Conservation (phyloP, 2,329 filamentous ascomycete species). For the Thelonectria blattea region DNA sequence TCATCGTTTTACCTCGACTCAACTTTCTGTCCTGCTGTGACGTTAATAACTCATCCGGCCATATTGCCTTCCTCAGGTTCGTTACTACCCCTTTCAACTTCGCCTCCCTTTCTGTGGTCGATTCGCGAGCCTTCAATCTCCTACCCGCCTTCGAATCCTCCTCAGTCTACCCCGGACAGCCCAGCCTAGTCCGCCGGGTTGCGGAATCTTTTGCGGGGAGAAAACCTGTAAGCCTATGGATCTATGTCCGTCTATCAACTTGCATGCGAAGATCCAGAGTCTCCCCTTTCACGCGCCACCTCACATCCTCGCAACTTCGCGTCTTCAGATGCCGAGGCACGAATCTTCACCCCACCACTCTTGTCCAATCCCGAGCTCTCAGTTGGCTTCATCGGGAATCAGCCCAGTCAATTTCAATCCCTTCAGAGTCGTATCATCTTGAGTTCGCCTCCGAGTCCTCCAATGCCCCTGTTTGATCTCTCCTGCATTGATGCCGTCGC, state of each 20-base stretch:
- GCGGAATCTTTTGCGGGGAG: constrained; percentile 24
- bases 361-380: constrained; percentile 11
- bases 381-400: not conserved
- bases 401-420: constrained; percentile 2
- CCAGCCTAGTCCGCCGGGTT: constrained; percentile 15
- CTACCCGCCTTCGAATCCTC: not conserved
- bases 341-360: constrained; percentile 8
- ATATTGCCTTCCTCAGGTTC: constrained; percentile 25
- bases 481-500: constrained; percentile 29
- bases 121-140: constrained; percentile 27
- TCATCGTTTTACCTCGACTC: constrained; percentile 19
- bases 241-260: not conserved
- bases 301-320: constrained; percentile 1
- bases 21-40: constrained; percentile 18
- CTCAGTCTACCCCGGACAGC: constrained; percentile 8
- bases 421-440: not conserved
- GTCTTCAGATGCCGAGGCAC: constrained; percentile 14
- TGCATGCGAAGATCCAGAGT: constrained; percentile 6
- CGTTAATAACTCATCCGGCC: constrained; percentile 12
- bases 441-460: not conserved
- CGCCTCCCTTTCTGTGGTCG: constrained; percentile 12
- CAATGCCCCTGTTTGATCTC: constrained; percentile 21
- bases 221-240: not conserved
- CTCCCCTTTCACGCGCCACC: constrained; percentile 10
- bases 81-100: constrained; percentile 12